A percentile compares a stretch with the other conserved stretches of the same genome.
These are phyloP conservation scores for Alternaria ethzedia DNA, from an alignment of 2,329 filamentous ascomycete genomes.

Conservation along the genomic window DNA sequence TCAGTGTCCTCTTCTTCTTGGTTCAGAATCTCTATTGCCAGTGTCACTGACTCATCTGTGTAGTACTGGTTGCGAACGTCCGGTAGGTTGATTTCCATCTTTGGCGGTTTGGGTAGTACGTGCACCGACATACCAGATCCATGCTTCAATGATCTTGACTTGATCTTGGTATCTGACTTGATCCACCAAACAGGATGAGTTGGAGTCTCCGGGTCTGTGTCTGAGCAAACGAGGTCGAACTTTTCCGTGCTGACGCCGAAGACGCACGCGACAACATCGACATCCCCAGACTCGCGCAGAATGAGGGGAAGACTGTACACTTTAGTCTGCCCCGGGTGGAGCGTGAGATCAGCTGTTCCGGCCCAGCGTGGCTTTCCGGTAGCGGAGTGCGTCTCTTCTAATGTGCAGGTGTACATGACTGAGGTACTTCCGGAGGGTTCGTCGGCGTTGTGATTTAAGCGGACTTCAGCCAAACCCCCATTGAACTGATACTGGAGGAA, in stretches of 20 bases:
- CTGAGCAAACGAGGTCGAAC: slow-evolving; percentile 72
- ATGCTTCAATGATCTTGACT: slow-evolving; percentile 37
- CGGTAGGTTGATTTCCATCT: slow-evolving; percentile 76
- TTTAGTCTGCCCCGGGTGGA: slow-evolving; percentile 70
- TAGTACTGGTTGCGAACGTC: slow-evolving; percentile 77
- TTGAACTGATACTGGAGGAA: slow-evolving; percentile 61
- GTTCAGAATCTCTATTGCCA: slow-evolving; percentile 77
- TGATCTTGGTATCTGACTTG: slow-evolving; percentile 28
- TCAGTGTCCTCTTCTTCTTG: slow-evolving; percentile 80
- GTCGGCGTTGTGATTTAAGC: slow-evolving; percentile 34
- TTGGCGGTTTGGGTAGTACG: slow-evolving; percentile 87
- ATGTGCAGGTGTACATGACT: slow-evolving; percentile 24
- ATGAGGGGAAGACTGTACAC: slow-evolving; percentile 75
- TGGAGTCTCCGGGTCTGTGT: slow-evolving; percentile 52
- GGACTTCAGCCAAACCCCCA: slow-evolving; percentile 50
- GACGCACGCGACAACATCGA: slow-evolving; percentile 68
- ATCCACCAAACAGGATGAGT: slow-evolving; percentile 45
- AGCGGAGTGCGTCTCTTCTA: slow-evolving; percentile 36
- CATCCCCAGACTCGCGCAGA: slow-evolving; percentile 82
- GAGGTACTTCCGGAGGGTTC: slow-evolving; percentile 16
- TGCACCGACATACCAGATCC: slow-evolving; percentile 62
- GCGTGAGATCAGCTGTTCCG: slow-evolving; percentile 67
- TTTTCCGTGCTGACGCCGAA: slow-evolving; percentile 68
- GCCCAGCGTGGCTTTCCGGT: slow-evolving; percentile 51
- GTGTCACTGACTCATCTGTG: slow-evolving; percentile 75